phyloP scores from a whole-genome alignment of 129 eudicot genomes.

The Deinandra increscens region DNA sequence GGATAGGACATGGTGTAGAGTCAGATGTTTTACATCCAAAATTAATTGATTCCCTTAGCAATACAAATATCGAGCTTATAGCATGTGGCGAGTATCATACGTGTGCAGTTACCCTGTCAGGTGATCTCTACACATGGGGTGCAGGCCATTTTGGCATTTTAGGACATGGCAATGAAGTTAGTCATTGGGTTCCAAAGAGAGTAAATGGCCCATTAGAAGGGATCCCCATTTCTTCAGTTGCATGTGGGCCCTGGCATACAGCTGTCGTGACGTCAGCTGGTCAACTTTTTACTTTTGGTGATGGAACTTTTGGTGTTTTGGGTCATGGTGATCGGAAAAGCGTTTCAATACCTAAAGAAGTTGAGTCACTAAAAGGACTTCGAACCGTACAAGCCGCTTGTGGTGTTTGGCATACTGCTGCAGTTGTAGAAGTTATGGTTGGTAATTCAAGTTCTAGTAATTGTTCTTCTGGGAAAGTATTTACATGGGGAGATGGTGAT shows the following conservation, averaged over 20 bases:
- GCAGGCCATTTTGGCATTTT: constrained; percentile 74
- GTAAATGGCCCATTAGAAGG: constrained; percentile 76
- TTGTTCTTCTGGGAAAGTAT: constrained; percentile 59
- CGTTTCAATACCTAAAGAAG: constrained; percentile 63
- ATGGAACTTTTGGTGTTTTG: constrained; percentile 85
- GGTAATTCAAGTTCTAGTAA: constrained; percentile 39
- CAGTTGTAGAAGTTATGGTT: constrained; percentile 60
- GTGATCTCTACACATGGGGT: constrained; percentile 95
- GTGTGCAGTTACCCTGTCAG: constrained; percentile 80
- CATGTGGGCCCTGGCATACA: constrained; percentile 99
- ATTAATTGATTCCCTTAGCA: constrained; percentile 55
- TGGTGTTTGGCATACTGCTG: constrained; percentile 98
- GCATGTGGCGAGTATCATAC: constrained; percentile 92
- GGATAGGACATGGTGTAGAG: constrained; percentile 89
- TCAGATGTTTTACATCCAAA: constrained; percentile 70
- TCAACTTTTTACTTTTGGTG: constrained; percentile 81
- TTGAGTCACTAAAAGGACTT: constrained; percentile 63
- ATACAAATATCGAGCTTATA: constrained; percentile 60
- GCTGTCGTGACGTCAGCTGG: constrained; percentile 74
- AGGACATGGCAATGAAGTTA: constrained; percentile 72
- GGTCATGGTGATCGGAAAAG: constrained; percentile 74
- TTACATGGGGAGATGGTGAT: constrained; percentile 98
- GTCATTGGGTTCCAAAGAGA: constrained; percentile 84
- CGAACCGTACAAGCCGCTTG: constrained; percentile 72
- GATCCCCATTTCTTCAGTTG: constrained; percentile 53